A percentile compares a stretch with the other conserved stretches of the same genome.
Evolutionary conservation across 768 basidiomycete genomes (phyloP).

Genomic region (Lanmaoa rubissima): DNA sequence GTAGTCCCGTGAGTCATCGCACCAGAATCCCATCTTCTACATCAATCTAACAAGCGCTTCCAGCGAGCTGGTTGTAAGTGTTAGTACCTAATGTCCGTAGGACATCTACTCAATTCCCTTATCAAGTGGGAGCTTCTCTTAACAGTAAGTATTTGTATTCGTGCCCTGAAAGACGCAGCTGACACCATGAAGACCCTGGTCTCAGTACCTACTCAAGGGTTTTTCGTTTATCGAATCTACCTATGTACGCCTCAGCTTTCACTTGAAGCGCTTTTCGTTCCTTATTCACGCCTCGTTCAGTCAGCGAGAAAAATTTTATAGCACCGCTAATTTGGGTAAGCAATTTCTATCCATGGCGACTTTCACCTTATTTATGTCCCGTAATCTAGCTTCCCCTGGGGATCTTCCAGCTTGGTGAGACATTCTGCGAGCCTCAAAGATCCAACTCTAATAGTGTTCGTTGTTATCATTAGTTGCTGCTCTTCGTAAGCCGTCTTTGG

Average conservation of each 20-base stretch:
- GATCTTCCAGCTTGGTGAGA: conserved; percentile 2
- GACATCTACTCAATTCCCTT: too few species aligned
- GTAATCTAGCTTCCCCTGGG: not conserved
- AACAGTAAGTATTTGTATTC: too few species aligned
- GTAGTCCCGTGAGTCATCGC: not conserved
- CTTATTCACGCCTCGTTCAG: not conserved
- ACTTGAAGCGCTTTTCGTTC: not conserved
- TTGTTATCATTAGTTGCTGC: not conserved
- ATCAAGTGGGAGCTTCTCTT: too few species aligned
- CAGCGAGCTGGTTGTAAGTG: not conserved
- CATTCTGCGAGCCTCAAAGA: not conserved
- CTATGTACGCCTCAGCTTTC: not conserved
- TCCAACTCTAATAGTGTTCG: not conserved
- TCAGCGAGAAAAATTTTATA: not conserved
- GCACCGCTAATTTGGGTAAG: conserved; percentile 4
- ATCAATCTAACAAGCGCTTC: not conserved
- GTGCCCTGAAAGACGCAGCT: too few species aligned
- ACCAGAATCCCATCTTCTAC: not conserved
- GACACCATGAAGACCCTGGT: too few species aligned
- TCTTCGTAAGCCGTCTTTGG: not conserved
- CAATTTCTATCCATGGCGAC: not conserved
- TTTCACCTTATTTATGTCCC: not conserved
- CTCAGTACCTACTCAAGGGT: too few species aligned
- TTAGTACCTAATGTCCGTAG: not conserved
- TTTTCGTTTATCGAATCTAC: too few species aligned